These are phyloP conservation scores for Lepiota subincarnata DNA, from an alignment of 768 basidiomycete genomes.

Conservation along the genomic window DNA sequence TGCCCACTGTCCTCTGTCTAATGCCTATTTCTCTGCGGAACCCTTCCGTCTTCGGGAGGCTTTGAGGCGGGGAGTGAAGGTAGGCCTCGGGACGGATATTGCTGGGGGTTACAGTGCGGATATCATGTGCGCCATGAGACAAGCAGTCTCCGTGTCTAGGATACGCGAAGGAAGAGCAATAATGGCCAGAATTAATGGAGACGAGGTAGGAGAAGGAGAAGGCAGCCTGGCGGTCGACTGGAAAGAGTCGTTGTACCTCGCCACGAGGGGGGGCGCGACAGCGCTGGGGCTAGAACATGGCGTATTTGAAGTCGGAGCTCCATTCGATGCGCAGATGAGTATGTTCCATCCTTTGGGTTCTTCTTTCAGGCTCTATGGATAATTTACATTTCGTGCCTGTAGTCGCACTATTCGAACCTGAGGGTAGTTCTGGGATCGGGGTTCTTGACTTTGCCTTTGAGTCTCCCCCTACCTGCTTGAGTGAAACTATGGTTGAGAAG, in stretches of 20 bases:
- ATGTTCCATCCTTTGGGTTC: slow-evolving; percentile 23
- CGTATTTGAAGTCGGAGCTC: slow-evolving; percentile 52
- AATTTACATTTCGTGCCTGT: slow-evolving; percentile 4
- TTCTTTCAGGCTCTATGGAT: not conserved
- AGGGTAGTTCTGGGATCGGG: slow-evolving; percentile 45
- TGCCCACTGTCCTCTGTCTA: slow-evolving; percentile 88
- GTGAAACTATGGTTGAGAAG: slow-evolving; percentile 65
- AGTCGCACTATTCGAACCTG: slow-evolving; percentile 48
- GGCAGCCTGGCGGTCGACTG: slow-evolving; percentile 58
- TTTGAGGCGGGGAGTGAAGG: slow-evolving; percentile 52
- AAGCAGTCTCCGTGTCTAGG: slow-evolving; percentile 67
- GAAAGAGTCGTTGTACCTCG: slow-evolving; percentile 78
- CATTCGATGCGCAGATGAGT: slow-evolving; percentile 79
- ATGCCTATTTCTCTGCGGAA: slow-evolving; percentile 77
- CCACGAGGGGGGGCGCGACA: slow-evolving; percentile 72
- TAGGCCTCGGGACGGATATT: slow-evolving; percentile 83
- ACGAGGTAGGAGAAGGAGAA: slow-evolving; percentile 5
- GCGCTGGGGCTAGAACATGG: slow-evolving; percentile 62
- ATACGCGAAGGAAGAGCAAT: slow-evolving; percentile 54
- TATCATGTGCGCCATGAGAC: slow-evolving; percentile 77
- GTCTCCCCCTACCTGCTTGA: slow-evolving; percentile 10
- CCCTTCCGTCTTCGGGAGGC: slow-evolving; percentile 73
- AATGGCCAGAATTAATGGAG: slow-evolving; percentile 18
- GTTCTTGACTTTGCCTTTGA: slow-evolving; percentile 66
- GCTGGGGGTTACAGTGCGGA: slow-evolving; percentile 83